Base-by-base conservation (phyloP, 306 rosid genomes). In the Coriaria nepalensis region DNA sequence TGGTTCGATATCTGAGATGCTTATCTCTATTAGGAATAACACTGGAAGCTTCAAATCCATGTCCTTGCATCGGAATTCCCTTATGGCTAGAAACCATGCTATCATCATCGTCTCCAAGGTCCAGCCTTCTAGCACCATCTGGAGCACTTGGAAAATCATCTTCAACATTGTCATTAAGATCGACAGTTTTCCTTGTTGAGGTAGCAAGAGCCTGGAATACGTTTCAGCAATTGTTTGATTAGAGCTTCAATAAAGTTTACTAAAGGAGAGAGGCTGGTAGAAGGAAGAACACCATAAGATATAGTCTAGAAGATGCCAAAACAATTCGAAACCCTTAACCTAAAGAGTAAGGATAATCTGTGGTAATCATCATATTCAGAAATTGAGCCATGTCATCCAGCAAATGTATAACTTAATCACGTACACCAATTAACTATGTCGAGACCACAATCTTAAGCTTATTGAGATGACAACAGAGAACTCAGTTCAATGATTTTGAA, bases 1-100 rank as follows among this genome's bases (percentile, higher is more conserved):
- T 73, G 57, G 97, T 90, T 62, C 86, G 78, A 65, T 90, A 81
- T 90, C 97, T 81, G 60, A 84, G 95, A 76, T 84, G 90, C 69
- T 78, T 81, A 43, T 90, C 95, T 69, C 93, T 79, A 55, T 75
- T 82, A 33, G 69, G 38, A 35, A 68, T 49, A 56, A 62, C 68
- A 40, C 37, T 60, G 45, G 82, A 67, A 63, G 75, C 49, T 60
- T 81, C 80, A 60, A 78, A 52, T 20, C 55, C 49, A 75, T 70
- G 52, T 43, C 67, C 69, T 35, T 45, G 60, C 15, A 37, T 43
- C 42, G 66, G 69, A 35, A 39, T 9, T 29, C 58, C 61, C 50
- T 52, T 68, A 45, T 83, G 57, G 58, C 83, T 72, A 60, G 95
- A 68, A 63, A 90, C 93, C 95, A 90, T 90, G 73, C 70, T 81